Evolutionary conservation across 768 basidiomycete species (phyloP).

Genomic region (Lactarius tabidus): DNA sequence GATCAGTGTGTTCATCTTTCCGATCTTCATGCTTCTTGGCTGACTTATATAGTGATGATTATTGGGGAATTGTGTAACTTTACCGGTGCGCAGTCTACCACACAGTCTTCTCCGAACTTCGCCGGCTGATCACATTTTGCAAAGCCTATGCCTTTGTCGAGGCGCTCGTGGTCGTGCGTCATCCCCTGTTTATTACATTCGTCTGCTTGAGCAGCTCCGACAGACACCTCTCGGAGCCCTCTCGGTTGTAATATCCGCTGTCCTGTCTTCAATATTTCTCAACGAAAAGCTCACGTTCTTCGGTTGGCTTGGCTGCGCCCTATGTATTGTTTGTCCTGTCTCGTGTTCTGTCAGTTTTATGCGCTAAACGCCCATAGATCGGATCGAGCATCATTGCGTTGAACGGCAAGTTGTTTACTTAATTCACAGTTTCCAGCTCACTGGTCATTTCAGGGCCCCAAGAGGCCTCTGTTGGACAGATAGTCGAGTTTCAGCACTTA

Average conservation of each 20-base stretch:
- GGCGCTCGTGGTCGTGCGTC: slow-evolving; percentile 83
- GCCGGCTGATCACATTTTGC: slow-evolving; percentile 22
- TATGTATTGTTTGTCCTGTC: slow-evolving; percentile 71
- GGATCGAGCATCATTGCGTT: slow-evolving; percentile 88
- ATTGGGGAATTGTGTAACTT: slow-evolving; percentile 86
- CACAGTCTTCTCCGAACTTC: slow-evolving; percentile 28
- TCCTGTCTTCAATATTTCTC: slow-evolving; percentile 89
- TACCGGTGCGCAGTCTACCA: slow-evolving; percentile 51
- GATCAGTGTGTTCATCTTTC: slow-evolving; percentile 53
- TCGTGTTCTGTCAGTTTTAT: neutral
- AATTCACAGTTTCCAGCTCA: slow-evolving; percentile 26
- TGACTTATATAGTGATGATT: slow-evolving; percentile 69
- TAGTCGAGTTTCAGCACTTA: slow-evolving; percentile 65
- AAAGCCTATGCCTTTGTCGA: slow-evolving; percentile 85
- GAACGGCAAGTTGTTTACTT: slow-evolving; percentile 51
- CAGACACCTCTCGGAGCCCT: slow-evolving; percentile 94
- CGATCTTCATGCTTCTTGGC: neutral
- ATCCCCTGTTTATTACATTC: slow-evolving; percentile 1
- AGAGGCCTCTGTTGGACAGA: slow-evolving; percentile 66
- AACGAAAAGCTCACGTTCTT: slow-evolving; percentile 92
- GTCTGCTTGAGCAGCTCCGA: slow-evolving; percentile 13
- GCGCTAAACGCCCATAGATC: slow-evolving; percentile 41
- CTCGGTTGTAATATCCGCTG: slow-evolving; percentile 92
- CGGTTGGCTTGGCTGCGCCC: slow-evolving; percentile 90
- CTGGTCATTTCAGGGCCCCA: slow-evolving; percentile 48